A percentile compares a stretch with the other conserved stretches of the same genome.
Conservation (phyloP, 139 green algal genomes). For the Chlorella sorokiniana region DNA sequence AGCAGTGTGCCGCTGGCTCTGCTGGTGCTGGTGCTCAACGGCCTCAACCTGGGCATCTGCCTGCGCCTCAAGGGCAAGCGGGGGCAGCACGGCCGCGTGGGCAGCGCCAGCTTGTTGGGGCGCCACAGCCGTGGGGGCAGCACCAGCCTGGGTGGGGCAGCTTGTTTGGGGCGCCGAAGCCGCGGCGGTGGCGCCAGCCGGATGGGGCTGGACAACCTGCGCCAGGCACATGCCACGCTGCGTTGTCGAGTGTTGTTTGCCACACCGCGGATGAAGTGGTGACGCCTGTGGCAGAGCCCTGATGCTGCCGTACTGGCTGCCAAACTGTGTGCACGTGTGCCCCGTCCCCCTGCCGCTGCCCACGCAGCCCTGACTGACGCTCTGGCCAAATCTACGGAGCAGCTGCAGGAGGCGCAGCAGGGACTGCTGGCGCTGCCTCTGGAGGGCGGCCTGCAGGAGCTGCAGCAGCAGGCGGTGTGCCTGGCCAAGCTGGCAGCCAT, state of each 20-base stretch:
- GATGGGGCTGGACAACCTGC: too few species aligned
- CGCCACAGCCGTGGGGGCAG: too few species aligned
- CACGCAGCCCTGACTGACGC: conserved; percentile 16
- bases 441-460: conserved; percentile 22
- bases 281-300: too few species aligned
- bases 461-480: conserved; percentile 19
- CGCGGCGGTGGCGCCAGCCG: too few species aligned
- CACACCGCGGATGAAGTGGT: too few species aligned
- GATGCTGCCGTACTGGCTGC: not conserved
- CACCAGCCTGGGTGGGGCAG: too few species aligned
- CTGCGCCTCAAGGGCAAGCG: not conserved
- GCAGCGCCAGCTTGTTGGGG: not conserved
- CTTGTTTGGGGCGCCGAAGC: too few species aligned
- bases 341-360: not conserved
- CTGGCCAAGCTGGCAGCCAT: conserved; percentile 6
- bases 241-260: too few species aligned
- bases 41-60: conserved; percentile 12
- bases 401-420: not conserved
- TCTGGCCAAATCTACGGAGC: not conserved
- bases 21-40: conserved; percentile 23
- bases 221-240: too few species aligned
- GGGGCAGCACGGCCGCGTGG: not conserved
- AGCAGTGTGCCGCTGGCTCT: not conserved
- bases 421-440: conserved; percentile 32
- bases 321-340: not conserved